Conservation (phyloP, 2,329 filamentous ascomycete genomes). For the Fusarium acutatum region DNA sequence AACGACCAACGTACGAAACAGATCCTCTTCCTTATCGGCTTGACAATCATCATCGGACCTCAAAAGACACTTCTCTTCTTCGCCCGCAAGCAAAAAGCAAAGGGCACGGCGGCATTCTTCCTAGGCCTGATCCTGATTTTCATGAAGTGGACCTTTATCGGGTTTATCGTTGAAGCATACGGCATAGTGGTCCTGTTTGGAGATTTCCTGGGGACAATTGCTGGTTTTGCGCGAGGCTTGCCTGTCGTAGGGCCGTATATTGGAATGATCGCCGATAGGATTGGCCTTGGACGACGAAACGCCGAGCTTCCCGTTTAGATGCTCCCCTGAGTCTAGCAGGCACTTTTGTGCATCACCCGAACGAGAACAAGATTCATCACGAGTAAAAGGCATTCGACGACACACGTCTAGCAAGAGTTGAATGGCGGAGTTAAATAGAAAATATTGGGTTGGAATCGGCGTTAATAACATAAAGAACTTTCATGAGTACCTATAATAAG, state of each 20-base stretch:
- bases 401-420: slow-evolving; percentile 21
- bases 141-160: slow-evolving; percentile 87
- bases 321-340: neutral
- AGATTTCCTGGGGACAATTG: slow-evolving; percentile 94
- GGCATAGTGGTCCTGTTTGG: slow-evolving; percentile 94
- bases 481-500: slow-evolving; percentile 5
- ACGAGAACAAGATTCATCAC: neutral
- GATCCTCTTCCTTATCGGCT: slow-evolving; percentile 97
- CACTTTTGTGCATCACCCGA: neutral
- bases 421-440: slow-evolving; percentile 29
- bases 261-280: slow-evolving; percentile 74
- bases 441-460: slow-evolving; percentile 36
- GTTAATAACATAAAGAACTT: slow-evolving; percentile 31
- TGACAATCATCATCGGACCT: slow-evolving; percentile 93
- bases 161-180: slow-evolving; percentile 90
- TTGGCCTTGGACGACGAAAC: slow-evolving; percentile 75
- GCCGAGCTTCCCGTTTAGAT: slow-evolving; percentile 78
- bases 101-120: slow-evolving; percentile 89
- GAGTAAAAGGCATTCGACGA: neutral
- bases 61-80: slow-evolving; percentile 95
- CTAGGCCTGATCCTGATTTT: slow-evolving; percentile 85
- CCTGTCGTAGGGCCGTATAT: slow-evolving; percentile 90
- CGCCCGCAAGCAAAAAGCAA: slow-evolving; percentile 89
- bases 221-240: slow-evolving; percentile 83
- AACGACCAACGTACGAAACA: slow-evolving; percentile 48